phyloP scores from a whole-genome alignment of 2,329 filamentous ascomycete genomes.

The Immersiporthe knoxdaviesiana region DNA sequence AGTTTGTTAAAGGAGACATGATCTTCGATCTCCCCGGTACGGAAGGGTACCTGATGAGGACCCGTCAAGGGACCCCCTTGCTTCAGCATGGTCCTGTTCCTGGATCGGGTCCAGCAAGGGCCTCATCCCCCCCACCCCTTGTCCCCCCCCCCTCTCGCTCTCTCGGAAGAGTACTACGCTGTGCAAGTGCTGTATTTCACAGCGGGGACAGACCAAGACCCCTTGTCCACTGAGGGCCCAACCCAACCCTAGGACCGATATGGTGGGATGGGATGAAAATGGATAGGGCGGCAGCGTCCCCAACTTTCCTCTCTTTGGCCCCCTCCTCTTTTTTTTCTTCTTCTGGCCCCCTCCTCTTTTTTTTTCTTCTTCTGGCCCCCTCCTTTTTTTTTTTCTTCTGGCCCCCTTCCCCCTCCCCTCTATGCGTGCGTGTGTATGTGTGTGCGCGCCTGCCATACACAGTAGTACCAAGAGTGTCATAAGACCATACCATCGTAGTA shows the following conservation, averaged over 20 bases:
- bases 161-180: neutral
- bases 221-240: slow-evolving; percentile 2
- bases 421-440: neutral
- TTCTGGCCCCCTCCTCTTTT: too few relatives aligned
- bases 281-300: neutral
- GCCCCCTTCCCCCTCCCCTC: too few relatives aligned
- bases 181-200: neutral
- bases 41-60: neutral
- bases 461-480: too few relatives aligned
- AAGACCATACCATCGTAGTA: too few relatives aligned
- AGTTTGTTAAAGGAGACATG: neutral
- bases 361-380: neutral
- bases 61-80: neutral
- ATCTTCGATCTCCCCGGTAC: neutral
- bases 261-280: neutral
- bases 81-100: slow-evolving; percentile 14
- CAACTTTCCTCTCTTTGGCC: neutral
- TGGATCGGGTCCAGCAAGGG: slow-evolving; percentile 11
- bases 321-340: neutral
- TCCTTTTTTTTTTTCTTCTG: neutral
- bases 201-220: neutral
- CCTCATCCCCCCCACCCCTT: neutral
- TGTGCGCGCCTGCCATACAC: neutral
- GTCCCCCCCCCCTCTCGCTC: neutral
- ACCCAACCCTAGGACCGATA: neutral